Conservation (phyloP, 331 rosid genomes). For the Prunus yedoensis region DNA sequence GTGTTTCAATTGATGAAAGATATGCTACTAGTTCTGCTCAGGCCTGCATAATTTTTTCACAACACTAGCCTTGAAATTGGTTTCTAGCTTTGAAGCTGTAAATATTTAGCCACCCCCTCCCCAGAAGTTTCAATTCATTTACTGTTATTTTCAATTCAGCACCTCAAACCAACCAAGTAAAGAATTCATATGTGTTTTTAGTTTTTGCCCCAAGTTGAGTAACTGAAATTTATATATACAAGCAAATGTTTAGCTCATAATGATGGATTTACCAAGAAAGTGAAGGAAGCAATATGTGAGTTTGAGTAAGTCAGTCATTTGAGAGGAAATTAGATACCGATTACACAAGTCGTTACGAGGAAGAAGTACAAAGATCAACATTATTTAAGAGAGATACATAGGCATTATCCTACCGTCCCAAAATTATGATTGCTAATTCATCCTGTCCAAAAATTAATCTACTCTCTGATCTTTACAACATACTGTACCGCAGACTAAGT, state of each 20-base stretch:
- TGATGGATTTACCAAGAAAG: neutral
- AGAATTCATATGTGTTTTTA: neutral
- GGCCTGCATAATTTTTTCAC: too few species aligned
- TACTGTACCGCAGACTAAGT: slow-evolving; percentile 26
- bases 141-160: too few species aligned
- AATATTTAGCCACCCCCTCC: too few species aligned
- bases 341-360: neutral
- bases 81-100: too few species aligned
- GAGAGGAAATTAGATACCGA: neutral
- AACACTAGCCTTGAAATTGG: too few species aligned
- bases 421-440: slow-evolving; percentile 22
- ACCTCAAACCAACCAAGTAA: neutral
- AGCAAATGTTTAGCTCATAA: neutral
- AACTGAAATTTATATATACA: neutral
- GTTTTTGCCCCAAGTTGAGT: neutral
- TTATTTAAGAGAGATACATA: neutral
- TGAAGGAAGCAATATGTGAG: neutral
- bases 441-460: slow-evolving; percentile 28
- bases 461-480: slow-evolving; percentile 45
- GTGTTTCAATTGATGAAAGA: too few species aligned
- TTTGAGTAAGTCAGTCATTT: neutral
- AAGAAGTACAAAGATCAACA: slow-evolving; percentile 3
- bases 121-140: too few species aligned
- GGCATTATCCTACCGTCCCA: neutral
- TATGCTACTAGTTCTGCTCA: too few species aligned